These are phyloP conservation scores for Aspergillus nanangensis DNA, from an alignment of 495 filamentous ascomycete species.

Conservation along the genomic window DNA sequence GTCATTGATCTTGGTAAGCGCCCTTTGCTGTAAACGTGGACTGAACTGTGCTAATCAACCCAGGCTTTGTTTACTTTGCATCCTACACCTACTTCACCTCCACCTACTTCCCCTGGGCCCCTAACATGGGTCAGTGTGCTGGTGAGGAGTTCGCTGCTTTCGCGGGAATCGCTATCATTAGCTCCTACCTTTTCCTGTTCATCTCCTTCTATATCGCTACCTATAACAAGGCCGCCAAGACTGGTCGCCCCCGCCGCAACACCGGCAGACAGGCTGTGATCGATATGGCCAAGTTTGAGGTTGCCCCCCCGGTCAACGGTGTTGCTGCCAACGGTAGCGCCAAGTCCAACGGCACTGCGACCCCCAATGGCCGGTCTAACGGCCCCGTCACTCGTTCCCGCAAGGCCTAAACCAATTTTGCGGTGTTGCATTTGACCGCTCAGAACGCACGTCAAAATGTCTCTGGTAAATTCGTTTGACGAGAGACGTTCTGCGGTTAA, in stretches of 20 bases:
- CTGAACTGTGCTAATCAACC: conserved; percentile 7
- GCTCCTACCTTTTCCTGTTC: conserved; percentile 93
- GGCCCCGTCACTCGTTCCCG: conserved; percentile 46
- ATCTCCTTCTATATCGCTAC: conserved; percentile 98
- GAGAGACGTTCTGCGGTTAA: too few relatives aligned
- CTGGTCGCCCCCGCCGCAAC: conserved; percentile 47
- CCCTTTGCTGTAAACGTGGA: neutral
- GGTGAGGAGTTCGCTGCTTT: conserved; percentile 98
- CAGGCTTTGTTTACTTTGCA: conserved; percentile 91
- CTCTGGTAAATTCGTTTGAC: too few relatives aligned
- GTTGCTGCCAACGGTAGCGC: conserved; percentile 18
- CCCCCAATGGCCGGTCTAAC: conserved; percentile 36
- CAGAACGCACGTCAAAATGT: too few relatives aligned
- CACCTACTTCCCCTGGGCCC: conserved; percentile 83
- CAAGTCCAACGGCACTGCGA: conserved; percentile 30
- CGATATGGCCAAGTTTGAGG: conserved; percentile 51
- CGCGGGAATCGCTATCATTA: conserved; percentile 85
- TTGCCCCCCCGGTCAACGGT: conserved; percentile 23
- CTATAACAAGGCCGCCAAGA: conserved; percentile 82
- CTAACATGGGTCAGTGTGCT: conserved; percentile 79
- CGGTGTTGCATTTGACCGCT: too few relatives aligned
- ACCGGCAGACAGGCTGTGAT: conserved; percentile 47
- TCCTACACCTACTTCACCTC: conserved; percentile 93
- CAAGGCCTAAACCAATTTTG: conserved; percentile 35
- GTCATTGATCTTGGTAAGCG: conserved; percentile 53